Percentiles rank a stretch among this genome's conserved stretches.
Conservation (phyloP, 306 rosid species). For the Chamaecrista fasciculata region DNA sequence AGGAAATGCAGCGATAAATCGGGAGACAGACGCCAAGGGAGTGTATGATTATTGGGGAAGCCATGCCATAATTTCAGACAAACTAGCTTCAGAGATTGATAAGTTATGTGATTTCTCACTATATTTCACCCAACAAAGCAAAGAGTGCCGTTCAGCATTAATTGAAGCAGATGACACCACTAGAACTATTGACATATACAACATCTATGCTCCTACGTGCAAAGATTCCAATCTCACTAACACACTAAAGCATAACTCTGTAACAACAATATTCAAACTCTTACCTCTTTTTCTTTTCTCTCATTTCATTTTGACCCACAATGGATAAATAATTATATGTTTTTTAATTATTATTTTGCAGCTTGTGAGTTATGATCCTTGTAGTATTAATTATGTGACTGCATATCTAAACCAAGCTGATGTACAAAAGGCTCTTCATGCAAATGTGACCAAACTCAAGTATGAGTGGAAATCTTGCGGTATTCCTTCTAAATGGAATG, state of each 20-base stretch:
- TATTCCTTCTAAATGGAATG: constrained; percentile 39
- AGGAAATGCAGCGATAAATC: constrained; percentile 75
- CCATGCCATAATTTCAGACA: constrained; percentile 55
- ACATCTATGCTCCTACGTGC: constrained; percentile 65
- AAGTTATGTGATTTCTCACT: constrained; percentile 45
- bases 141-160: constrained; percentile 28
- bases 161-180: not conserved
- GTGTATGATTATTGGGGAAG: constrained; percentile 55
- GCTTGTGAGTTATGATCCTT: constrained; percentile 51
- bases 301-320: no score
- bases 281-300: no score
- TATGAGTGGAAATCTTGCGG: constrained; percentile 67
- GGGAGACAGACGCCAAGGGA: constrained; percentile 56
- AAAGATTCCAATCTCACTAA: constrained; percentile 37
- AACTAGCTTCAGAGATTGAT: constrained; percentile 16
- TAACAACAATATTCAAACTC: no score
- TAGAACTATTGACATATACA: constrained; percentile 35
- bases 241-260: no score
- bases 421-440: constrained; percentile 76
- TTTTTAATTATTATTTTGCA: no score
- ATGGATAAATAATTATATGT: no score
- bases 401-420: constrained; percentile 60
- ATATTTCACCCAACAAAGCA: not conserved
- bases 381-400: constrained; percentile 52
- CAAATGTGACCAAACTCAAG: constrained; percentile 68